These are phyloP conservation scores for Diplodia corticola DNA, from an alignment of 2,329 filamentous ascomycete genomes.

Conservation along the genomic window DNA sequence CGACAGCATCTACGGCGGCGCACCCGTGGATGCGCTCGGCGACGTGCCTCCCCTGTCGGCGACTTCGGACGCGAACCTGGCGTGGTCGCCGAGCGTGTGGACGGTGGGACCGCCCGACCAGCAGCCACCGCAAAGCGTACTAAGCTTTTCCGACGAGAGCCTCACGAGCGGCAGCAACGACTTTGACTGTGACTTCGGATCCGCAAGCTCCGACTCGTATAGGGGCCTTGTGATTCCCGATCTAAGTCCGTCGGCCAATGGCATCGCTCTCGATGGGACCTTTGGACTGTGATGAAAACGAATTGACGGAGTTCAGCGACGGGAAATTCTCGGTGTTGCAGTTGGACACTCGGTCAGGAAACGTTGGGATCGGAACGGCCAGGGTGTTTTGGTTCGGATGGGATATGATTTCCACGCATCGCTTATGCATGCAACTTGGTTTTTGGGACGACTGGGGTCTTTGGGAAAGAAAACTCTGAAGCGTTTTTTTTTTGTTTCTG, in stretches of 20 bases:
- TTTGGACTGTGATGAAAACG: slow-evolving; percentile 3
- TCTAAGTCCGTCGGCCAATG: slow-evolving; percentile 16
- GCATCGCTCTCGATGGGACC: slow-evolving; percentile 1
- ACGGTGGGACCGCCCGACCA: slow-evolving; percentile 33
- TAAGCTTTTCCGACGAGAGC: slow-evolving; percentile 63
- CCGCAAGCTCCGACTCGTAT: slow-evolving; percentile 27
- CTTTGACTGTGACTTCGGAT: slow-evolving; percentile 36
- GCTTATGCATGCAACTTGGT: neutral
- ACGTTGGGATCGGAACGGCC: slow-evolving; percentile 1
- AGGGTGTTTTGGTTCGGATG: slow-evolving; percentile 4
- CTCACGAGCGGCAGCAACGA: slow-evolving; percentile 55
- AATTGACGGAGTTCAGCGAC: neutral
- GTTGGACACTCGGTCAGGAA: neutral
- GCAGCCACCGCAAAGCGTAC: slow-evolving; percentile 52
- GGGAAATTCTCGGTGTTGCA: slow-evolving; percentile 10
- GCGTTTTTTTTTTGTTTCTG: neutral
- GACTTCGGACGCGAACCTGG: slow-evolving; percentile 33
- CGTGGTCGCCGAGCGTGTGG: slow-evolving; percentile 42
- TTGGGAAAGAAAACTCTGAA: neutral
- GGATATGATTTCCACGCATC: slow-evolving; percentile 7
- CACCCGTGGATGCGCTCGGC: slow-evolving; percentile 45
- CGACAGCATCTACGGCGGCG: slow-evolving; percentile 75
- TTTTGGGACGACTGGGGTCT: neutral
- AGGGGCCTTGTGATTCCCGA: slow-evolving; percentile 24
- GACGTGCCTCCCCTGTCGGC: slow-evolving; percentile 36